Evolutionary conservation across 257 asterid species (phyloP).

Genomic region (Jacaranda copaia): DNA sequence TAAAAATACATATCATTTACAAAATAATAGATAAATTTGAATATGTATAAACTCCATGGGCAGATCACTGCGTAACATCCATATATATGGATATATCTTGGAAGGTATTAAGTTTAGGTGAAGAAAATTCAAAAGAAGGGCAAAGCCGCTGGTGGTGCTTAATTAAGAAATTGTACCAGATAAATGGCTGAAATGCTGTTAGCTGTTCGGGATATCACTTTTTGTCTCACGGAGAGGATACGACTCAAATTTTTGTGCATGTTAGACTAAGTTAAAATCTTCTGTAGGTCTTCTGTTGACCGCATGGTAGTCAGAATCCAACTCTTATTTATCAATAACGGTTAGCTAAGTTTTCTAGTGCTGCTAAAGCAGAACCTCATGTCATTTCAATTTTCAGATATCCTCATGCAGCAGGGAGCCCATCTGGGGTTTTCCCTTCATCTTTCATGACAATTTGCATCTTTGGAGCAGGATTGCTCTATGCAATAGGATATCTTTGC

Average conservation of each 20-base stretch:
- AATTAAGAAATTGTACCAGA: not conserved
- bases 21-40: too few species aligned
- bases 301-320: slow-evolving; percentile 20
- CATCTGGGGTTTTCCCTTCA: slow-evolving; percentile 76
- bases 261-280: not conserved
- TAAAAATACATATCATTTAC: too few species aligned
- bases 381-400: slow-evolving; percentile 69
- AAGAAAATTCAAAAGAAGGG: slow-evolving; percentile 53
- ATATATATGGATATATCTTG: slow-evolving; percentile 26
- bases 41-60: too few species aligned
- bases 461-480: slow-evolving; percentile 70
- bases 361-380: too few species aligned
- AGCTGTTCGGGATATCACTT: not conserved
- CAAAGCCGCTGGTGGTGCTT: slow-evolving; percentile 37
- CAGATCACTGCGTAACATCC: too few species aligned
- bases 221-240: not conserved
- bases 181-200: not conserved
- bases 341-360: not conserved
- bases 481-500: slow-evolving; percentile 71
- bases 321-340: slow-evolving; percentile 36
- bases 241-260: not conserved
- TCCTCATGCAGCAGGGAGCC: slow-evolving; percentile 84
- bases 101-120: slow-evolving; percentile 49
- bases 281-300: not conserved
- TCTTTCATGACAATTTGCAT: slow-evolving; percentile 77